These are phyloP conservation scores for Smallanthus sonchifolius DNA, from an alignment of 129 eudicot genomes.

Conservation along the genomic window DNA sequence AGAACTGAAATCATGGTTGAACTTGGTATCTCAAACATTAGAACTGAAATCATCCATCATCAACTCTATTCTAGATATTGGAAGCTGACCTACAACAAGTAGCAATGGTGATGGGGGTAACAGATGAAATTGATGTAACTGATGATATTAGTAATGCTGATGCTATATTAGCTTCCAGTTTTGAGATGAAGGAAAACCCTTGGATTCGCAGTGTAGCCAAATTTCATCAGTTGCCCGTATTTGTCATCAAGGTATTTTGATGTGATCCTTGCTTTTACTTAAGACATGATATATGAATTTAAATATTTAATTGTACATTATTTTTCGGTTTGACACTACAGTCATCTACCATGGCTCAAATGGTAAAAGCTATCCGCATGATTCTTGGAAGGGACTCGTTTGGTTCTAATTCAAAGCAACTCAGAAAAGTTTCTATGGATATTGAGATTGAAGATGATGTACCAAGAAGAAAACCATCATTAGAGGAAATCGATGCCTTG, in stretches of 20 bases:
- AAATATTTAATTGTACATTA: conserved; percentile 1
- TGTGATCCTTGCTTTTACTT: neutral
- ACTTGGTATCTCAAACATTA: neutral
- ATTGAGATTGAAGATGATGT: conserved; percentile 92
- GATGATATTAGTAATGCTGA: conserved; percentile 73
- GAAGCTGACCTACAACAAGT: conserved; percentile 90
- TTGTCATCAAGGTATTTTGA: conserved; percentile 70
- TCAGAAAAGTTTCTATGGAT: conserved; percentile 37
- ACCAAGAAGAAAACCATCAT: conserved; percentile 79
- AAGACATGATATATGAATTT: neutral
- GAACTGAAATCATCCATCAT: neutral
- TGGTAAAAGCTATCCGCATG: conserved; percentile 93
- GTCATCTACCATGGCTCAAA: conserved; percentile 93
- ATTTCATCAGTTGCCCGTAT: conserved; percentile 79
- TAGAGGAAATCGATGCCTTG: conserved; percentile 94
- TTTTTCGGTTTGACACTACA: conserved; percentile 30
- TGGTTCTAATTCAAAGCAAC: conserved; percentile 40
- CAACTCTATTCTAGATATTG: conserved; percentile 51
- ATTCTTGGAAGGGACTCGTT: conserved; percentile 67
- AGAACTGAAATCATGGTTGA: neutral
- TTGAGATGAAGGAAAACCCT: conserved; percentile 83
- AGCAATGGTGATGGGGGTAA: conserved; percentile 88
- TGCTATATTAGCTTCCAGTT: conserved; percentile 72
- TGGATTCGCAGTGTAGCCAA: conserved; percentile 92
- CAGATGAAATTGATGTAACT: conserved; percentile 68